Percentiles rank a stretch among this genome's conserved stretches.
phyloP scores from a whole-genome alignment of 2,329 filamentous ascomycete genomes.

The Ophiostoma tasmaniense region DNA sequence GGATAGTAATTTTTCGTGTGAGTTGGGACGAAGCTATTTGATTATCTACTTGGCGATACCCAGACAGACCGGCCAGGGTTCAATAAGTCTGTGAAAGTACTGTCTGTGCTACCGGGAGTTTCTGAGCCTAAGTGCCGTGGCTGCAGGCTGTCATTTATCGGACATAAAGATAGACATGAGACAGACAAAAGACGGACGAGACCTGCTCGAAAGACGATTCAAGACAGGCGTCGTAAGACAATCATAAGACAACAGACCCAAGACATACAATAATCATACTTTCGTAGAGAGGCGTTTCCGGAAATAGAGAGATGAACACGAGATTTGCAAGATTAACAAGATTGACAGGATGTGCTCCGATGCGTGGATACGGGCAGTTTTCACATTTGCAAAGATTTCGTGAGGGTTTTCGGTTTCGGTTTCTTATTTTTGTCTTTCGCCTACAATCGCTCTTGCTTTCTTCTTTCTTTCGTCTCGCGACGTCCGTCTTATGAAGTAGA shows the following conservation, averaged over 20 bases:
- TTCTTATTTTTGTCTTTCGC: not conserved
- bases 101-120: not conserved
- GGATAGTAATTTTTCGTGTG: not conserved
- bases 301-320: not conserved
- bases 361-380: not conserved
- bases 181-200: not conserved
- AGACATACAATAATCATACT: not conserved
- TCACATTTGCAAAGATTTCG: no score
- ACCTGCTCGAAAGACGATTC: not conserved
- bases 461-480: not conserved
- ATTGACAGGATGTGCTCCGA: not conserved
- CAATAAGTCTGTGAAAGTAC: not conserved
- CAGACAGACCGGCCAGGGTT: not conserved
- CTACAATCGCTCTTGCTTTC: no score
- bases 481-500: not conserved
- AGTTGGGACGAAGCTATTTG: no score
- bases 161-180: not conserved
- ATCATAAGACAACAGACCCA: not conserved
- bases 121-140: not conserved
- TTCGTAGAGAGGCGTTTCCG: not conserved
- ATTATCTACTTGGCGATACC: not conserved
- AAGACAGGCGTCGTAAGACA: not conserved
- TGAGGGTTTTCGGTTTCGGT: not conserved
- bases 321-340: not conserved
- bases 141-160: not conserved